A percentile compares a stretch with the other conserved stretches of the same genome.
phyloP scores from a whole-genome alignment of 108 stramenopile species.

The Ochromonas danica region DNA sequence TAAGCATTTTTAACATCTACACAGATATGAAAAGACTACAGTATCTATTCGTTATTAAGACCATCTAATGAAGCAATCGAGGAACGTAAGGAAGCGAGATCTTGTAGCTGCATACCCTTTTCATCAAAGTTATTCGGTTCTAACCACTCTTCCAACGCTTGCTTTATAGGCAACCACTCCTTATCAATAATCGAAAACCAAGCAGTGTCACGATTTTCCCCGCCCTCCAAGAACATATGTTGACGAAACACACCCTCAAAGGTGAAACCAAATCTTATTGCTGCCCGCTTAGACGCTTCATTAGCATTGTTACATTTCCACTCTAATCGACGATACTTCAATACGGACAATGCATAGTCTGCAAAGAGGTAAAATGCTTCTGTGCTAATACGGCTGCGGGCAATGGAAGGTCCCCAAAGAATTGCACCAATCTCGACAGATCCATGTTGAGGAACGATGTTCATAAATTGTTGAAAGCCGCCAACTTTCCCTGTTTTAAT shows the following conservation, averaged over 20 bases:
- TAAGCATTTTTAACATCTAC: too few relatives aligned
- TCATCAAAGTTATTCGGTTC: background rate
- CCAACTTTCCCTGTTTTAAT: background rate
- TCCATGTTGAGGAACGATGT: background rate
- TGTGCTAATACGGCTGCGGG: background rate
- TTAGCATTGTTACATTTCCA: background rate
- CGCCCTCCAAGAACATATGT: background rate
- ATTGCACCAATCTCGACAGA: background rate
- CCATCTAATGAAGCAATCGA: too few relatives aligned
- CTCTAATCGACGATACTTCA: background rate
- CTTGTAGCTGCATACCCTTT: background rate
- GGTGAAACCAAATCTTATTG: background rate
- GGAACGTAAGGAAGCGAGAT: too few relatives aligned
- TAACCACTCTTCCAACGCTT: background rate
- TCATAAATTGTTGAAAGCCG: background rate
- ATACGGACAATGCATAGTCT: background rate
- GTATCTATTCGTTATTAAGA: too few relatives aligned
- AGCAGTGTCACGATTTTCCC: background rate
- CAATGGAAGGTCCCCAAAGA: background rate
- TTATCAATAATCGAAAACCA: background rate
- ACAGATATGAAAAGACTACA: too few relatives aligned
- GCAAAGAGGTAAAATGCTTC: background rate
- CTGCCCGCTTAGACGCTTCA: background rate
- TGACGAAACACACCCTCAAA: background rate
- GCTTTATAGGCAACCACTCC: background rate